These are phyloP conservation scores for Clonostachys rhizophaga DNA, from an alignment of 2,329 filamentous ascomycete genomes.

Conservation along the genomic window DNA sequence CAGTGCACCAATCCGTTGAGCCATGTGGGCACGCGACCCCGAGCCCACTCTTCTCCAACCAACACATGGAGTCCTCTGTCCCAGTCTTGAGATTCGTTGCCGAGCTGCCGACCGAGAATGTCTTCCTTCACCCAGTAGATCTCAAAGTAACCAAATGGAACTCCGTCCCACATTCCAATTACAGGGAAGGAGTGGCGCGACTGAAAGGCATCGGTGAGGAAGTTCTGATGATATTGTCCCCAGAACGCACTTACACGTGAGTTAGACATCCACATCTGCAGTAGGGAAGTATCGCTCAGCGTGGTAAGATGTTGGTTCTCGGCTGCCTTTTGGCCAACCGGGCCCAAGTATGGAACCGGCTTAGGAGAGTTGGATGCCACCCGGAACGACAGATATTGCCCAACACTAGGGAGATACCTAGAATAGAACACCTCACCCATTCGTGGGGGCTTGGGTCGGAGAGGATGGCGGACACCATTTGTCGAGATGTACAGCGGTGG, in stretches of 20 bases:
- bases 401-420: slow-evolving; percentile 75
- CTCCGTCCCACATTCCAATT: slow-evolving; percentile 90
- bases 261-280: slow-evolving; percentile 86
- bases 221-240: slow-evolving; percentile 63
- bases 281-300: slow-evolving; percentile 50
- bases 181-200: slow-evolving; percentile 80
- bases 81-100: slow-evolving; percentile 66
- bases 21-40: slow-evolving; percentile 80
- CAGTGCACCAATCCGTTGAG: slow-evolving; percentile 83
- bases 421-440: slow-evolving; percentile 92
- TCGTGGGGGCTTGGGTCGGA: slow-evolving; percentile 81
- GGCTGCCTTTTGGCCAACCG: slow-evolving; percentile 35
- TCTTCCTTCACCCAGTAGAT: slow-evolving; percentile 99
- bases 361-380: slow-evolving; percentile 67
- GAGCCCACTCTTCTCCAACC: slow-evolving; percentile 87
- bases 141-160: slow-evolving; percentile 96
- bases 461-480: slow-evolving; percentile 75
- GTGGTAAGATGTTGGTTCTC: slow-evolving; percentile 32
- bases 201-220: slow-evolving; percentile 61
- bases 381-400: slow-evolving; percentile 84
- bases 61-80: slow-evolving; percentile 87
- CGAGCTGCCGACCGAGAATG: slow-evolving; percentile 63
- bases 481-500: slow-evolving; percentile 79
- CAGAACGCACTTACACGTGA: slow-evolving; percentile 82
- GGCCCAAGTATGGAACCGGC: slow-evolving; percentile 61